Evolutionary conservation across 305 asterid genomes (phyloP).

Genomic region (Plantago rigida): DNA sequence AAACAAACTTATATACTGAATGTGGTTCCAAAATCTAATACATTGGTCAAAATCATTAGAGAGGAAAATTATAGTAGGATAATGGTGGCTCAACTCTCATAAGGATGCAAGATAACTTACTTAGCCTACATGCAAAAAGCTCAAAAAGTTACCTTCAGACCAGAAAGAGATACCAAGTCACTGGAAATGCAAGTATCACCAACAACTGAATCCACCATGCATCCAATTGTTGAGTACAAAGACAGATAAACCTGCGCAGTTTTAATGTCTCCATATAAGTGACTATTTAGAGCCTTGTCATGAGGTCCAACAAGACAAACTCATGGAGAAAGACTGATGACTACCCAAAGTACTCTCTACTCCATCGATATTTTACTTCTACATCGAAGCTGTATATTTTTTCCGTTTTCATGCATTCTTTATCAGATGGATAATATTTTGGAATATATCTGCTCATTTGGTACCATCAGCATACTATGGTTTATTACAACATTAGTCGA

Average conservation of each 20-base stretch:
- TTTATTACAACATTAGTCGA: neutral
- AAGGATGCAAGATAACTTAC: neutral
- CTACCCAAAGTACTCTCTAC: too few species aligned
- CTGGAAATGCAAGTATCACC: constrained; percentile 31
- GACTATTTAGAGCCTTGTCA: neutral
- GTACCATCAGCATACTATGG: constrained; percentile 3
- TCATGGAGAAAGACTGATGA: neutral
- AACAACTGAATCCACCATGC: constrained; percentile 49
- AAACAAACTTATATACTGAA: too few species aligned
- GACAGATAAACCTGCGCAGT: constrained; percentile 75
- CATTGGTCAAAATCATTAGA: too few species aligned
- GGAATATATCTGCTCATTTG: neutral
- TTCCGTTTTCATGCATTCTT: neutral
- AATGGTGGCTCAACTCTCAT: neutral
- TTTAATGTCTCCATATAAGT: constrained; percentile 14
- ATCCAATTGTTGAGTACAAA: constrained; percentile 61
- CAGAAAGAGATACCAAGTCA: constrained; percentile 57
- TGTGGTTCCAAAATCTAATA: too few species aligned
- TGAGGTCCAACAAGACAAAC: constrained; percentile 6
- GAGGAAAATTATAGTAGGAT: too few species aligned
- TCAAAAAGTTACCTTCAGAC: constrained; percentile 58
- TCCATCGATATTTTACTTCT: too few species aligned
- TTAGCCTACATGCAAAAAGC: constrained; percentile 5
- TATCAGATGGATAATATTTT: neutral
- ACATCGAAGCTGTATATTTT: neutral